Conservation (phyloP, 2,329 filamentous ascomycete species). For the Clonostachys rosea region DNA sequence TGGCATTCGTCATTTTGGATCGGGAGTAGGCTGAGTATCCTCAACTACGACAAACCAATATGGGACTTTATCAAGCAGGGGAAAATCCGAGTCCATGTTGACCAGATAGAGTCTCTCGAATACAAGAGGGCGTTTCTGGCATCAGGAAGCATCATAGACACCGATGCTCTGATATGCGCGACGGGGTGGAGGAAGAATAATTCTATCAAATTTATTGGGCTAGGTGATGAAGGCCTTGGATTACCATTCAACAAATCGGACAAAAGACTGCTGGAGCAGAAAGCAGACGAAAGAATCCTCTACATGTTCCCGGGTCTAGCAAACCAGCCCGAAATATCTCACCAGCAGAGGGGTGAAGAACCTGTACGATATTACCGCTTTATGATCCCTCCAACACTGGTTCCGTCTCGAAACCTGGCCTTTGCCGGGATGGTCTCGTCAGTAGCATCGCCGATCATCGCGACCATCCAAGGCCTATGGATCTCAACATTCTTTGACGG, state of each 20-base stretch:
- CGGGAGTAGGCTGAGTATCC: constrained; percentile 44
- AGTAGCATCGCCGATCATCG: constrained; percentile 23
- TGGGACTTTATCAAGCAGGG: constrained; percentile 45
- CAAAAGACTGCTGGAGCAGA: constrained; percentile 4
- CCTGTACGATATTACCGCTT: constrained; percentile 16
- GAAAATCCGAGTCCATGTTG: constrained; percentile 39
- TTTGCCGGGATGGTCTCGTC: constrained; percentile 22
- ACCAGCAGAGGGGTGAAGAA: constrained; percentile 9
- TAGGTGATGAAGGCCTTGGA: constrained; percentile 5
- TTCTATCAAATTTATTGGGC: constrained; percentile 31
- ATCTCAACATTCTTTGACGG: constrained; percentile 50
- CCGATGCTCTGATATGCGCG: constrained; percentile 42
- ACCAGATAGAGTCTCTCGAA: constrained; percentile 35
- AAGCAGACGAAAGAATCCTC: constrained; percentile 9
- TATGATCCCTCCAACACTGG: constrained; percentile 11
- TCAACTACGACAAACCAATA: constrained; percentile 45
- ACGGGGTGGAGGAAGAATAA: constrained; percentile 47
- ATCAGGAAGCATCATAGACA: constrained; percentile 28
- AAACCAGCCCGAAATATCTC: constrained; percentile 10
- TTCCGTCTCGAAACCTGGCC: constrained; percentile 18
- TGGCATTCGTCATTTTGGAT: constrained; percentile 39
- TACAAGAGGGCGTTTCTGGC: constrained; percentile 31
- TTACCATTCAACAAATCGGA: constrained; percentile 6
- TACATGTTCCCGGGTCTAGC: constrained; percentile 10
- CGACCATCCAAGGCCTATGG: constrained; percentile 40